Conservation (phyloP, 208 protist genomes). For the Leishmania arabica region DNA sequence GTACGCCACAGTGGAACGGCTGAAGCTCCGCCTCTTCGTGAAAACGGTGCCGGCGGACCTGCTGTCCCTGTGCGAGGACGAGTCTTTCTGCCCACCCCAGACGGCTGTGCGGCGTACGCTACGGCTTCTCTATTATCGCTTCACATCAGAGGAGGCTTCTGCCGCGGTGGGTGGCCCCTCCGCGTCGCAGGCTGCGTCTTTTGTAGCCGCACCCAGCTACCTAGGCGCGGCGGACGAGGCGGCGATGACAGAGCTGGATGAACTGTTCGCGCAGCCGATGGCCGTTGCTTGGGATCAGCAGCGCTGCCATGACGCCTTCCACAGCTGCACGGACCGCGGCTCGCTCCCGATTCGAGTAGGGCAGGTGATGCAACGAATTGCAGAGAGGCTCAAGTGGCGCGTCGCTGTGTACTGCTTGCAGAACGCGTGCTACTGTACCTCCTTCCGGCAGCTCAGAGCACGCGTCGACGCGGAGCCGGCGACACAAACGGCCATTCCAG, state of each 20-base stretch:
- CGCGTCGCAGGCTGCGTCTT: not conserved
- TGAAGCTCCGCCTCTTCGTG: slow-evolving; percentile 59
- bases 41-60: slow-evolving; percentile 61
- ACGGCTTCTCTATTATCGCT: slow-evolving; percentile 40
- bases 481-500: not conserved
- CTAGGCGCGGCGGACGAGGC: slow-evolving; percentile 13
- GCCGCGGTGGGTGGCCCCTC: not conserved
- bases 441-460: slow-evolving; percentile 15
- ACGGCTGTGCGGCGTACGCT: slow-evolving; percentile 49
- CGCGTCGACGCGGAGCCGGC: slow-evolving; percentile 7
- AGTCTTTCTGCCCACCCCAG: slow-evolving; percentile 39
- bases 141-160: slow-evolving; percentile 25
- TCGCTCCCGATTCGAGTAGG: slow-evolving; percentile 18
- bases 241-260: slow-evolving; percentile 6
- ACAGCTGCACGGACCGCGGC: slow-evolving; percentile 14
- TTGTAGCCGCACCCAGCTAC: slow-evolving; percentile 6
- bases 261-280: slow-evolving; percentile 25
- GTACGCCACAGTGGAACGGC: slow-evolving; percentile 1
- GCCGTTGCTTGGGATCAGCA: slow-evolving; percentile 25
- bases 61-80: slow-evolving; percentile 35
- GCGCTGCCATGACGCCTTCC: slow-evolving; percentile 21
- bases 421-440: slow-evolving; percentile 17
- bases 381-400: slow-evolving; percentile 22
- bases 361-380: slow-evolving; percentile 19
- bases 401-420: slow-evolving; percentile 28